phyloP scores from a whole-genome alignment of 2,329 filamentous ascomycete genomes.

The Xylaria sp. region DNA sequence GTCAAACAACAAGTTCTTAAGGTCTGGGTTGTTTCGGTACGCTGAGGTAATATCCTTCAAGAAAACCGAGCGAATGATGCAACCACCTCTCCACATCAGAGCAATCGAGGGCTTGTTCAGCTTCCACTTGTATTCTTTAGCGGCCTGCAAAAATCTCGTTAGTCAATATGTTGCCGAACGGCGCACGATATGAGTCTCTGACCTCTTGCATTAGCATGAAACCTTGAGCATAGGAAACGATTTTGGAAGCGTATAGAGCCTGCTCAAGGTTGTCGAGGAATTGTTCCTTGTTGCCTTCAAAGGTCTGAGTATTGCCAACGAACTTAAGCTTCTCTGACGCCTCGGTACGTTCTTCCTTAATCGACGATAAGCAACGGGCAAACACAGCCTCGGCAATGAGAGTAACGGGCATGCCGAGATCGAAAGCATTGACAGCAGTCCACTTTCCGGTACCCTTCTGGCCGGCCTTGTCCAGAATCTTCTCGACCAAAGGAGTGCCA shows the following conservation, averaged over 20 bases:
- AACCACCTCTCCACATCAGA: constrained; percentile 99
- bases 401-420: constrained; percentile 98
- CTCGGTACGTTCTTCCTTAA: constrained; percentile 91
- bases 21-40: constrained; percentile 92
- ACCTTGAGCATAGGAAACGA: constrained; percentile 99
- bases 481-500: constrained; percentile 90
- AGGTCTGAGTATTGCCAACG: constrained; percentile 79
- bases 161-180: constrained; percentile 10
- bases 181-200: constrained; percentile 50
- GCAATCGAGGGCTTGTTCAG: constrained; percentile 99
- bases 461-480: constrained; percentile 97
- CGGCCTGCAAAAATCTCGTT: constrained; percentile 68
- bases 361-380: constrained; percentile 88
- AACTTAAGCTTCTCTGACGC: constrained; percentile 81
- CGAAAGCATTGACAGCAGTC: constrained; percentile 98
- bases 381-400: constrained; percentile 98
- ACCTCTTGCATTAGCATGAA: constrained; percentile 99
- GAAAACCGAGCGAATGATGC: constrained; percentile 99
- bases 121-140: constrained; percentile 97
- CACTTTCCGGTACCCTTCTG: constrained; percentile 99
- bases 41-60: constrained; percentile 98
- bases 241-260: constrained; percentile 99
- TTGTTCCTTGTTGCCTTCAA: constrained; percentile 89
- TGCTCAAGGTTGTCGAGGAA: constrained; percentile 99
- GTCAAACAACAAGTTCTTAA: constrained; percentile 98